These are phyloP conservation scores for Globisporangium nunn DNA, from an alignment of 352 stramenopile species.

Conservation along the genomic window DNA sequence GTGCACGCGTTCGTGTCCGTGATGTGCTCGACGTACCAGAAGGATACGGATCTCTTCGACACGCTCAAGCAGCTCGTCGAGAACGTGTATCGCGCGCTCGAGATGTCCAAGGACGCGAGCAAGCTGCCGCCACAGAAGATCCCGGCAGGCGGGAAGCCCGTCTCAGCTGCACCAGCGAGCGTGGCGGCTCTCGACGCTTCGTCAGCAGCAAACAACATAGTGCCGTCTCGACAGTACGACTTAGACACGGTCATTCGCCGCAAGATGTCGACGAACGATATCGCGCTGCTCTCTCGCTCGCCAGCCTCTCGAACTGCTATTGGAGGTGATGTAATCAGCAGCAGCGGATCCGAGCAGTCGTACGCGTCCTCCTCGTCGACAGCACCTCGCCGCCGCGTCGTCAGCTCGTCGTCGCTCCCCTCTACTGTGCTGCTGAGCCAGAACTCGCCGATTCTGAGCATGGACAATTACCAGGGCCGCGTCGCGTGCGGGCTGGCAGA, in stretches of 20 bases:
- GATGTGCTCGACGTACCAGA: slow-evolving; percentile 82
- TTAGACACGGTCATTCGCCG: slow-evolving; percentile 72
- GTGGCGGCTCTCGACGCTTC: not conserved
- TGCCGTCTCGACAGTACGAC: slow-evolving; percentile 51
- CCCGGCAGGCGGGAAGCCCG: not conserved
- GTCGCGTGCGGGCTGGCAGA: slow-evolving; percentile 47
- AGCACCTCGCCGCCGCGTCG: slow-evolving; percentile 4
- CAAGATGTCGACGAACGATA: slow-evolving; percentile 64
- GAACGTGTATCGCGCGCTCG: slow-evolving; percentile 71
- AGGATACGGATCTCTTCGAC: slow-evolving; percentile 51
- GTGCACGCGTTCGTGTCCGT: slow-evolving; percentile 72
- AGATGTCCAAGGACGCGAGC: slow-evolving; percentile 70
- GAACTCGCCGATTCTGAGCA: slow-evolving; percentile 38
- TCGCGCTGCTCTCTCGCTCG: slow-evolving; percentile 10
- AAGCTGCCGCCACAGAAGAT: slow-evolving; percentile 22
- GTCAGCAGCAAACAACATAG: not conserved
- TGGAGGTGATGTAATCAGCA: not conserved
- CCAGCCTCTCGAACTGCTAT: slow-evolving; percentile 1
- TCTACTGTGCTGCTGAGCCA: slow-evolving; percentile 13
- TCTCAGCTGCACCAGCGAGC: not conserved
- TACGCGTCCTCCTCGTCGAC: not conserved
- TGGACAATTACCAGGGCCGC: slow-evolving; percentile 39
- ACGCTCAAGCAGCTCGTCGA: slow-evolving; percentile 77
- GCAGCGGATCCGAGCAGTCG: not conserved
- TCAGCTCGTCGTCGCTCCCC: slow-evolving; percentile 6